These are phyloP conservation scores for Penicillium sp. DNA, from an alignment of 2,329 filamentous ascomycete species.

Conservation along the genomic window DNA sequence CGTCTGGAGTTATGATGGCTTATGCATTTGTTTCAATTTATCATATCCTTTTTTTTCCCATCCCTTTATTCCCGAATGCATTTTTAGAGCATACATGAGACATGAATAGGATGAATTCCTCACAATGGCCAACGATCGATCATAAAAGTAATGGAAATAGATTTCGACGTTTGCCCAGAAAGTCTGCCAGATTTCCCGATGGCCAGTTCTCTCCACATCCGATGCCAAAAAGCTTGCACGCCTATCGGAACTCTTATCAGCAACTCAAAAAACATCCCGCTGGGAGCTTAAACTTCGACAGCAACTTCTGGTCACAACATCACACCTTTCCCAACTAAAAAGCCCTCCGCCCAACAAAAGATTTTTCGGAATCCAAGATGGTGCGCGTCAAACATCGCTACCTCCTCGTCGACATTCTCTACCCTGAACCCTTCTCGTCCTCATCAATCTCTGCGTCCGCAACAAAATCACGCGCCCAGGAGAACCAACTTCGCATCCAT, in stretches of 20 bases:
- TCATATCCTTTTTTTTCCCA: constrained; percentile 30
- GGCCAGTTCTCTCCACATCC: not conserved
- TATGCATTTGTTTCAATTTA: constrained; percentile 34
- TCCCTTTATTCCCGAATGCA: constrained; percentile 29
- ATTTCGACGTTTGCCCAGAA: not conserved
- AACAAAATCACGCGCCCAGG: constrained; percentile 41
- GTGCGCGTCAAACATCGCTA: constrained; percentile 97
- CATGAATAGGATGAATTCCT: constrained; percentile 35
- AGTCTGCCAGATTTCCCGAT: too few relatives aligned
- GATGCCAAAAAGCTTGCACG: not conserved
- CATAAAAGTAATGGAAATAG: not conserved
- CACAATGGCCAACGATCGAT: not conserved
- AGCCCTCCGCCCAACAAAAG: not conserved
- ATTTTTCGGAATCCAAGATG: constrained; percentile 55
- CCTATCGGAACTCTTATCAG: constrained; percentile 10
- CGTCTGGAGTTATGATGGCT: constrained; percentile 45
- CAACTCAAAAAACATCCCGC: constrained; percentile 2
- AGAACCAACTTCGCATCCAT: constrained; percentile 72
- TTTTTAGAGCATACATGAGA: constrained; percentile 38
- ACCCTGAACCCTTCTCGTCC: constrained; percentile 63
- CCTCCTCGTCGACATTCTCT: constrained; percentile 90
- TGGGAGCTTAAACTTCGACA: not conserved
- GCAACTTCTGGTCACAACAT: not conserved
- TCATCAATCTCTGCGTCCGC: constrained; percentile 29
- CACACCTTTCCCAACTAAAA: not conserved